Evolutionary conservation across 352 stramenopile species (phyloP), one percentile per base, ranked within the genome.

Genomic region (Pilasporangium apinafurcum): DNA sequence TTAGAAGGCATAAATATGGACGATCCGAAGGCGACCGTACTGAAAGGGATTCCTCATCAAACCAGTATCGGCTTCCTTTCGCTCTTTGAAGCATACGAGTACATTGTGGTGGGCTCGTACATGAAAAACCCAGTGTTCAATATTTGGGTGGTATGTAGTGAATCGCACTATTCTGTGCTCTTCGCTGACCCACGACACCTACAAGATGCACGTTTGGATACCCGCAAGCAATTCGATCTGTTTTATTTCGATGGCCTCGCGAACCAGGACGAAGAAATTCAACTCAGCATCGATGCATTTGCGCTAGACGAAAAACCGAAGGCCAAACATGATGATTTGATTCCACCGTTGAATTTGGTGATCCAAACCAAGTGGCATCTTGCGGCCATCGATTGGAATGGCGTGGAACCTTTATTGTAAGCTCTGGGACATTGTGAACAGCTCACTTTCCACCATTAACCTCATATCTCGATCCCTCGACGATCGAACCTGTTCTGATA

Each of bases 91-190:
- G 84, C 87, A 8, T 96, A 95, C 60, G 77, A 87, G 48, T 90
- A 96, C 54, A 65, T 95, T 27, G 53, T 74, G 14, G 89, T 96
- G 12, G 88, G 89, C 18, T 71, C 65, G 16, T 52, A 75, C 18
- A 56, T 95, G 30, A 97, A 97, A 57, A 51, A 39, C 7, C 89
- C 88, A 1, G 37, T 45, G 16, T 63, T 71, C 29, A 89, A 87
- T 42, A 59, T 96, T 22, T 97, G 82, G 83, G 88, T 97, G 8
- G 68, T 97, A 21, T 96, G 88, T 57, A 95, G 82, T 34, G 86
- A 96, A 59, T 96, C 83, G 25, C 89, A 97, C 62, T 96, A 96
- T 67, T 94, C 86, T 20, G 82, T 95, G 28, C 50, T 97, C 14
- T 96, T 96, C 37, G 60, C 63, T 0, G 53, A 74, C 14, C 56